These are phyloP conservation scores for Raphidocelis subcapitata DNA, from an alignment of 139 green algal genomes.

Conservation along the genomic window DNA sequence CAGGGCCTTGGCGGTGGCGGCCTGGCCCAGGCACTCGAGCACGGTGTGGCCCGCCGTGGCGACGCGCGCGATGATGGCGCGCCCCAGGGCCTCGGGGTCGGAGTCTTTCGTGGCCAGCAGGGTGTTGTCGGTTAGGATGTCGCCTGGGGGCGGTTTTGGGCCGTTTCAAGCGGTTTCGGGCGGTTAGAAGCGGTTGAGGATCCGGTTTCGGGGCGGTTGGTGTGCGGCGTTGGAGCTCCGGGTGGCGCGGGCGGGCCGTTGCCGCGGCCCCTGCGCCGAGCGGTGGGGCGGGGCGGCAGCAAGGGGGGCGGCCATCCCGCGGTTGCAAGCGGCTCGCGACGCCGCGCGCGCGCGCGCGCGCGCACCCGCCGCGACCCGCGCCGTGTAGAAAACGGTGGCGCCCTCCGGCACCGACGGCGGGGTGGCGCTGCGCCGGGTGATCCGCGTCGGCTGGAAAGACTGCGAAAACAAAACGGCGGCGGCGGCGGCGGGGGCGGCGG, in stretches of 20 bases:
- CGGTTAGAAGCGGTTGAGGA: too few relatives aligned
- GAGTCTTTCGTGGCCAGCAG: not conserved
- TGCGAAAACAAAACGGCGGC: too few relatives aligned
- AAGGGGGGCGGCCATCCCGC: too few relatives aligned
- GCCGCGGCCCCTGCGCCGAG: too few relatives aligned
- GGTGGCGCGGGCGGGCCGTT: too few relatives aligned
- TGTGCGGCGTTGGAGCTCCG: too few relatives aligned
- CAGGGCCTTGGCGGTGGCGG: conserved; percentile 3
- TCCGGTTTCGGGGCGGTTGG: too few relatives aligned
- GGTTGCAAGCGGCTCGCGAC: too few relatives aligned
- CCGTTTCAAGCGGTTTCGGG: too few relatives aligned
- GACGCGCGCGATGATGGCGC: conserved; percentile 9
- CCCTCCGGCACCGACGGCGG: conserved; percentile 4
- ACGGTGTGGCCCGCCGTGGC: conserved; percentile 4
- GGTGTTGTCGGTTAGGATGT: conserved; percentile 20
- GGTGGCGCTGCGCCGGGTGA: not conserved
- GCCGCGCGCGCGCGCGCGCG: not conserved
- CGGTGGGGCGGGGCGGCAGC: too few relatives aligned
- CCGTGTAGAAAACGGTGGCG: conserved; percentile 20
- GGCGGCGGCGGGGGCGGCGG: too few relatives aligned
- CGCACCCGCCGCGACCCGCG: conserved; percentile 14
- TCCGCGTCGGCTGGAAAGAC: conserved; percentile 10
- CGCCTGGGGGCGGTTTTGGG: too few relatives aligned
- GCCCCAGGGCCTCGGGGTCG: not conserved
- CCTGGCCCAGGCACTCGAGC: conserved; percentile 15